These are phyloP conservation scores for Coemansia sp. DNA, from an alignment of 192 early-diverging fungal species.

Conservation along the genomic window DNA sequence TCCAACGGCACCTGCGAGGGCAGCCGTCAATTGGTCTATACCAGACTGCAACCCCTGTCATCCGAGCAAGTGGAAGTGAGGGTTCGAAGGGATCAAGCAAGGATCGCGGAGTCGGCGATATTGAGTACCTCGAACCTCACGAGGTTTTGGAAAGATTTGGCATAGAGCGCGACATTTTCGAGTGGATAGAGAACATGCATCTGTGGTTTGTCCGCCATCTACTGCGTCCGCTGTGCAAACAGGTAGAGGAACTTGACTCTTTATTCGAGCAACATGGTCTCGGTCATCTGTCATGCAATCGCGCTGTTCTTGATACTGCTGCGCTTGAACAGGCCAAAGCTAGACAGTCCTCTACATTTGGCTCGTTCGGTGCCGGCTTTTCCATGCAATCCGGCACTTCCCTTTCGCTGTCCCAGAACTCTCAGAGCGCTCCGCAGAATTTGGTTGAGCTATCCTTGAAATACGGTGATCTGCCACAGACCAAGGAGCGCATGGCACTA, in stretches of 20 bases:
- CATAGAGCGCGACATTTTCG: conserved; percentile 37
- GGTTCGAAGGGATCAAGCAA: conserved; percentile 32
- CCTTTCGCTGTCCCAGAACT: conserved; percentile 2
- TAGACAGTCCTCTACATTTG: background rate
- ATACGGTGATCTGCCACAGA: conserved; percentile 42
- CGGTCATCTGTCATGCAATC: conserved; percentile 45
- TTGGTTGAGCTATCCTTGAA: conserved; percentile 39
- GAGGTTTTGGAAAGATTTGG: conserved; percentile 47
- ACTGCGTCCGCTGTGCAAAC: conserved; percentile 43
- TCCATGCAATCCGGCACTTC: conserved; percentile 15
- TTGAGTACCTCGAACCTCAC: conserved; percentile 52
- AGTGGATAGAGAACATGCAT: conserved; percentile 53
- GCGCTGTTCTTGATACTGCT: conserved; percentile 29
- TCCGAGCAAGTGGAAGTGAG: conserved; percentile 26
- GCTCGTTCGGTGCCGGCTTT: conserved; percentile 15
- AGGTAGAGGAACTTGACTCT: conserved; percentile 46
- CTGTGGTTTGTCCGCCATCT: conserved; percentile 54
- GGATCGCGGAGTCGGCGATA: conserved; percentile 19
- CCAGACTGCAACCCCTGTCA: conserved; percentile 46
- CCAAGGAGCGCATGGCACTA: conserved; percentile 54
- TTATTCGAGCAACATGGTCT: conserved; percentile 45
- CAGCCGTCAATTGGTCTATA: conserved; percentile 49
- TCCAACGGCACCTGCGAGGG: conserved; percentile 41
- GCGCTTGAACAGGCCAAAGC: conserved; percentile 41
- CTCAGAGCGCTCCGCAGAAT: conserved; percentile 31